Base-by-base conservation (phyloP, 1,284 basidiomycete species). In the Thecaphora frezii region DNA sequence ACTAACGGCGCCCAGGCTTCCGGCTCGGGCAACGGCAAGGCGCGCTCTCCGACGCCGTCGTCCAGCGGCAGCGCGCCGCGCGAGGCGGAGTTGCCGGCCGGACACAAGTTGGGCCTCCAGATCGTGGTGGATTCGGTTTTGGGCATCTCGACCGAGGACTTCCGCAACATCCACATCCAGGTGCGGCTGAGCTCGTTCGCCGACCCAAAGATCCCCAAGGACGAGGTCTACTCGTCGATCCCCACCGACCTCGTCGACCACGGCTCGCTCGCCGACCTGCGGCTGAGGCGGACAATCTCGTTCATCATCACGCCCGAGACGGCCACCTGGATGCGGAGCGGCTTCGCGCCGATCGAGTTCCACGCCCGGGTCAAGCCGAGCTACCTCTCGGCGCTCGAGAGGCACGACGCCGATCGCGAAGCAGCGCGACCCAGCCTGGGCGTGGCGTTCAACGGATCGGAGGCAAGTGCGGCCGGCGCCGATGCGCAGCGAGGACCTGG, bases 31-130 rank as follows among this genome's bases (percentile, higher is more conserved):
- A 14, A 7, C 28, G 28, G 13, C n/a, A 48, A 38, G 21, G 47
- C 53, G 19, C 36, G 46, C 38, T 63, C 67, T 23, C 59, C 67
- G 1, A 52, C 62, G n/a, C 44, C 52, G 25, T 54, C 57, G 9
- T 42, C 54, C 4, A 54, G 42, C 40, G 41, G 62, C 37, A 26
- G 19, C 13, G 38, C 14, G 12, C 18, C 23, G 39, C 39, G 23
- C 8, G 51, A 44, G 4, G 14, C 28, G 1, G 58, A 71, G 26
- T 33, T 69, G 49, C 59, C 58, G 2, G 47, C 54, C 8, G 71
- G 71, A 0, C 69, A 71, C 42, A 71, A 73, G 48, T 22, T 75
- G 3, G 71, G 71, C 3, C 60, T 73, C 30, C 71, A 73, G 56
- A 46, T 75, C 38, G 33, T 63, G 16, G 65, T 75, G 18, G 66